phyloP scores from a whole-genome alignment of 495 filamentous ascomycete genomes.

The Aspergillus sclerotiicarbonarius region DNA sequence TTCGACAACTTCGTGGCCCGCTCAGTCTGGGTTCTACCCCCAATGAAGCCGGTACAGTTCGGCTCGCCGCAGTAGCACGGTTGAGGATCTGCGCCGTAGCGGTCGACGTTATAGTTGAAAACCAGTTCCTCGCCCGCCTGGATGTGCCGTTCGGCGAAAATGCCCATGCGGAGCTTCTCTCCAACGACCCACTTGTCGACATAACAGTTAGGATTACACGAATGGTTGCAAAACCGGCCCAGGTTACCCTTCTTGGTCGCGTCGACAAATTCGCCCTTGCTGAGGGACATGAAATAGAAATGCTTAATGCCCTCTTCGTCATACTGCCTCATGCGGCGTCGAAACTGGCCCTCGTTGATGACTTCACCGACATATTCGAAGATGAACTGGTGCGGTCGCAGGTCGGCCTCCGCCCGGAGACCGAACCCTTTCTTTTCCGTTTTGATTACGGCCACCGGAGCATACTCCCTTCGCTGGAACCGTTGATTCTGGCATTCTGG shows the following conservation, averaged over 20 bases:
- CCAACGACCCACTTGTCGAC: slow-evolving; percentile 99
- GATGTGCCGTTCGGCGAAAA: slow-evolving; percentile 88
- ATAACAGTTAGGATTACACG: slow-evolving; percentile 98
- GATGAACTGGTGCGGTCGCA: slow-evolving; percentile 83
- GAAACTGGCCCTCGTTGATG: slow-evolving; percentile 87
- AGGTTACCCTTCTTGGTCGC: slow-evolving; percentile 96
- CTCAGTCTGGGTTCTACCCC: slow-evolving; percentile 96
- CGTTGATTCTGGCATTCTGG: slow-evolving; percentile 88
- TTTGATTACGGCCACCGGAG: slow-evolving; percentile 89
- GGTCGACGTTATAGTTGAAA: slow-evolving; percentile 99
- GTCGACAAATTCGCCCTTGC: slow-evolving; percentile 94
- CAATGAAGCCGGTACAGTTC: slow-evolving; percentile 95
- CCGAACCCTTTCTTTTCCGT: slow-evolving; percentile 97
- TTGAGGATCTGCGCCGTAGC: slow-evolving; percentile 95
- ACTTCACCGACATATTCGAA: slow-evolving; percentile 99
- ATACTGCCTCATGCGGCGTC: slow-evolving; percentile 84
- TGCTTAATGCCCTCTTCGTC: slow-evolving; percentile 95
- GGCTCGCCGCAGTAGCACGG: slow-evolving; percentile 94
- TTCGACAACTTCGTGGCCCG: slow-evolving; percentile 88
- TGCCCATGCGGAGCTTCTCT: slow-evolving; percentile 98
- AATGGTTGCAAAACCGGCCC: slow-evolving; percentile 97
- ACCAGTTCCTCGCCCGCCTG: slow-evolving; percentile 90
- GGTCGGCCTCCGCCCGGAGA: slow-evolving; percentile 72
- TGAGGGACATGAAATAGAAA: slow-evolving; percentile 99
- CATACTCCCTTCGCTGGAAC: slow-evolving; percentile 88